phyloP scores from a whole-genome alignment of 2,329 filamentous ascomycete genomes.

The Ceratocystis alfenasii region DNA sequence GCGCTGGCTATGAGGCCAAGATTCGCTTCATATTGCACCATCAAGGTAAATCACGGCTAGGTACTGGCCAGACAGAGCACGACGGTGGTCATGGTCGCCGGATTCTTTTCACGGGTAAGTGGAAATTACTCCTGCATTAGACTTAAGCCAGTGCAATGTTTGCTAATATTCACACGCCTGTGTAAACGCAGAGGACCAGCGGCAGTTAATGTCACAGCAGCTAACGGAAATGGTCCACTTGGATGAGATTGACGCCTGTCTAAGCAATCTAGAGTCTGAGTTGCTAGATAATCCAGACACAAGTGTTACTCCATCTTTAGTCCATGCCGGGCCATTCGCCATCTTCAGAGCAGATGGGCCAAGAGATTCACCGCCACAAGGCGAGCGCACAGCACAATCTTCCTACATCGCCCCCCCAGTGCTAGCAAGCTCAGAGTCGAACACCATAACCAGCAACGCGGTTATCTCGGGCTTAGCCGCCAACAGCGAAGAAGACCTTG shows the following conservation, averaged over 20 bases:
- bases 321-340: constrained; percentile 11
- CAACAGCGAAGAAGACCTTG: background rate
- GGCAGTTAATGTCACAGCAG: constrained; percentile 14
- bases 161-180: background rate
- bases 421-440: background rate
- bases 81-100: constrained; percentile 18
- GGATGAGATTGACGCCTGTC: background rate
- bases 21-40: constrained; percentile 18
- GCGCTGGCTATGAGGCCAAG: constrained; percentile 19
- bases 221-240: background rate
- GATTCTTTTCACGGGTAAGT: constrained; percentile 20
- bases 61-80: background rate
- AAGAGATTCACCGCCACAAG: background rate
- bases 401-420: background rate
- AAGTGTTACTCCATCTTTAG: background rate
- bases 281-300: background rate
- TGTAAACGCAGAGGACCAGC: background rate
- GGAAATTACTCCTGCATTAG: background rate
- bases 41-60: background rate
- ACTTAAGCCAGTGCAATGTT: background rate
- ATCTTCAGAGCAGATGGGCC: constrained; percentile 3
- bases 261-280: constrained; percentile 5
- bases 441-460: background rate
- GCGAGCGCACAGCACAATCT: background rate
- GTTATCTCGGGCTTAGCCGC: background rate